phyloP scores from a whole-genome alignment of 495 filamentous ascomycete genomes.

The Cercophora samala region DNA sequence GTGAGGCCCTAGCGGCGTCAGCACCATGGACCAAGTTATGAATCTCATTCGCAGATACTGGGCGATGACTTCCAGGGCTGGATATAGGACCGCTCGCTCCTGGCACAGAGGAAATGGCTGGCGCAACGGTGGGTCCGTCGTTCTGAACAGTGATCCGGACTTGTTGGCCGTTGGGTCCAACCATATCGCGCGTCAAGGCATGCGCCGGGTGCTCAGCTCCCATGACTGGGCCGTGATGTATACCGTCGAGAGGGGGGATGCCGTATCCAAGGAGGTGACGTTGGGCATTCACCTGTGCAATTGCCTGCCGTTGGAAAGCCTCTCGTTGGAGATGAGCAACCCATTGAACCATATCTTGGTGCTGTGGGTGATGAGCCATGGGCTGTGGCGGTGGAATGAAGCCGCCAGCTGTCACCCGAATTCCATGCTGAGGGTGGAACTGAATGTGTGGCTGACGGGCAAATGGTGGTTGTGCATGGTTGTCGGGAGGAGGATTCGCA shows the following conservation, averaged over 20 bases:
- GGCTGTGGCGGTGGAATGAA: background rate
- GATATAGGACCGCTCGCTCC: constrained; percentile 7
- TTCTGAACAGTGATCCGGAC: constrained; percentile 32
- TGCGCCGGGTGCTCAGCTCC: constrained; percentile 6
- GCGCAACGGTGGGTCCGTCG: constrained; percentile 18
- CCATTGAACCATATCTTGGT: constrained; percentile 9
- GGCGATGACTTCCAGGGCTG: background rate
- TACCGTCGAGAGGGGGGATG: background rate
- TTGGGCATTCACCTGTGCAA: background rate
- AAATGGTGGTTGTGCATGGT: constrained; percentile 28
- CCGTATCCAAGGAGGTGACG: background rate
- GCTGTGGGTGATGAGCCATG: constrained; percentile 1
- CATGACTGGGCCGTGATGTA: background rate
- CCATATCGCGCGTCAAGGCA: constrained; percentile 28
- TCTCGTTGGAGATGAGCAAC: background rate
- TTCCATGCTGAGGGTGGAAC: background rate
- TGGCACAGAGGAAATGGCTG: constrained; percentile 33
- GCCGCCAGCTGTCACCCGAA: background rate
- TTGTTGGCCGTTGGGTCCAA: constrained; percentile 33
- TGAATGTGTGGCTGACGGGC: background rate
- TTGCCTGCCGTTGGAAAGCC: background rate
- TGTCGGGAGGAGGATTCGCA: constrained; percentile 25
- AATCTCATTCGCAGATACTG: background rate
- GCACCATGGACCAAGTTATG: constrained; percentile 31
- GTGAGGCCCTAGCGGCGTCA: constrained; percentile 31